phyloP scores from a whole-genome alignment of 257 asterid species.

The Capsicum rhomboideum region DNA sequence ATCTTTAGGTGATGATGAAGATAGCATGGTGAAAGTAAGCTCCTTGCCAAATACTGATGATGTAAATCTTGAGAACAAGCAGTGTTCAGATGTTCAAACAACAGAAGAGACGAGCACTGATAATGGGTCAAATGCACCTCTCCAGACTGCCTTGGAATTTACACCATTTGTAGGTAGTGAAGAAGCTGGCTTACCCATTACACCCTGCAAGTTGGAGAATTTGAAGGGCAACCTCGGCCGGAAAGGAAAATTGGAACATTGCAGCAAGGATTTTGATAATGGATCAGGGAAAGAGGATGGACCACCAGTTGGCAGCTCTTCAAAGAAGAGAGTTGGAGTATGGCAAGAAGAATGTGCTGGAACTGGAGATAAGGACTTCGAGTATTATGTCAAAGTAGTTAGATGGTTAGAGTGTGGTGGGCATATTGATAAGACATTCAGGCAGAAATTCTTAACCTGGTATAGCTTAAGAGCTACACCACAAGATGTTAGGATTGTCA shows the following conservation, averaged over 20 bases:
- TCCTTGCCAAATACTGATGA: constrained; percentile 12
- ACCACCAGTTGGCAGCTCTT: constrained; percentile 64
- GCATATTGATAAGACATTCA: constrained; percentile 49
- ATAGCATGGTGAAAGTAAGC: constrained; percentile 19
- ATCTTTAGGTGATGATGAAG: constrained; percentile 38
- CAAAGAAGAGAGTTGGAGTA: constrained; percentile 60
- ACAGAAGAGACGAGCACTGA: constrained; percentile 40
- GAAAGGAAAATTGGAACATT: constrained; percentile 23
- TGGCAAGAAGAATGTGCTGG: constrained; percentile 41
- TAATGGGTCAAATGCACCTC: constrained; percentile 33
- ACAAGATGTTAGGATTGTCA: constrained; percentile 66
- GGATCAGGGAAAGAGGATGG: constrained; percentile 42
- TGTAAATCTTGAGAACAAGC: constrained; percentile 18
- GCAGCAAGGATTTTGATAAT: constrained; percentile 25
- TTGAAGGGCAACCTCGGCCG: constrained; percentile 34
- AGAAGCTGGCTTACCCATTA: constrained; percentile 37
- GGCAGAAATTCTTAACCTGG: constrained; percentile 93
- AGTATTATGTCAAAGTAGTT: constrained; percentile 75
- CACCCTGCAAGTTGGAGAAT: constrained; percentile 57
- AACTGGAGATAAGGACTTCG: constrained; percentile 58
- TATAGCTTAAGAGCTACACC: constrained; percentile 76
- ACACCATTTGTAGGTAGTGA: constrained; percentile 26
- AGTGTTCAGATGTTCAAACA: constrained; percentile 18
- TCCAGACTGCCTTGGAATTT: constrained; percentile 33
- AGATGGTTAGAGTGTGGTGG: constrained; percentile 83